A percentile compares a stretch with the other conserved stretches of the same genome.
phyloP scores from a whole-genome alignment of 2,329 filamentous ascomycete species.

The Penicillium sp. region DNA sequence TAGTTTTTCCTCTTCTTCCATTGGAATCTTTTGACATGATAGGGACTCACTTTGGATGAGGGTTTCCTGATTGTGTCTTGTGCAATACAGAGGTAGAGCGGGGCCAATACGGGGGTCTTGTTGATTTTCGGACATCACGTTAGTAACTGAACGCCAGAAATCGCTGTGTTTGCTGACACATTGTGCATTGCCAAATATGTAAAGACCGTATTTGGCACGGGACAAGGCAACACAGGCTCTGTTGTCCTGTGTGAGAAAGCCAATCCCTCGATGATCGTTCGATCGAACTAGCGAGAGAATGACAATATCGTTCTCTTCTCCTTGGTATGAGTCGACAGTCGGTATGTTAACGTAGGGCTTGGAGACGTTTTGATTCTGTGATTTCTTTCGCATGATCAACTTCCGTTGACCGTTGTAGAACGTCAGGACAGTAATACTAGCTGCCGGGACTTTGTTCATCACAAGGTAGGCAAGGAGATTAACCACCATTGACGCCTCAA shows the following conservation, averaged over 20 bases:
- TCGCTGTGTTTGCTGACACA: slow-evolving; percentile 49
- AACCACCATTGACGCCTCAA: slow-evolving; percentile 74
- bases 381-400: slow-evolving; percentile 50
- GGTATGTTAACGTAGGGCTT: slow-evolving; percentile 58
- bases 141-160: slow-evolving; percentile 53
- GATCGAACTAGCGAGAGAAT: slow-evolving; percentile 78
- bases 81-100: slow-evolving; percentile 63
- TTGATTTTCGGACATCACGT: slow-evolving; percentile 39
- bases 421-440: slow-evolving; percentile 73
- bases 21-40: too few species aligned
- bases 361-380: slow-evolving; percentile 41
- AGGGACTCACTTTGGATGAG: slow-evolving; percentile 47
- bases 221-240: slow-evolving; percentile 63
- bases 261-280: slow-evolving; percentile 57
- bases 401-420: slow-evolving; percentile 86
- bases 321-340: slow-evolving; percentile 87
- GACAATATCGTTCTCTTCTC: slow-evolving; percentile 84
- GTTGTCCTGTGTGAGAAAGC: slow-evolving; percentile 69
- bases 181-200: slow-evolving; percentile 74
- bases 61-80: slow-evolving; percentile 54
- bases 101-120: slow-evolving; percentile 43
- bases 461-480: slow-evolving; percentile 70
- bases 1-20: background rate
- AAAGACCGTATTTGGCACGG: slow-evolving; percentile 74
- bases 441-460: slow-evolving; percentile 59